A percentile compares a stretch with the other conserved stretches of the same genome.
Evolutionary conservation across 371 early-diverging fungal genomes (phyloP).

Genomic region (Mortierella sp.): DNA sequence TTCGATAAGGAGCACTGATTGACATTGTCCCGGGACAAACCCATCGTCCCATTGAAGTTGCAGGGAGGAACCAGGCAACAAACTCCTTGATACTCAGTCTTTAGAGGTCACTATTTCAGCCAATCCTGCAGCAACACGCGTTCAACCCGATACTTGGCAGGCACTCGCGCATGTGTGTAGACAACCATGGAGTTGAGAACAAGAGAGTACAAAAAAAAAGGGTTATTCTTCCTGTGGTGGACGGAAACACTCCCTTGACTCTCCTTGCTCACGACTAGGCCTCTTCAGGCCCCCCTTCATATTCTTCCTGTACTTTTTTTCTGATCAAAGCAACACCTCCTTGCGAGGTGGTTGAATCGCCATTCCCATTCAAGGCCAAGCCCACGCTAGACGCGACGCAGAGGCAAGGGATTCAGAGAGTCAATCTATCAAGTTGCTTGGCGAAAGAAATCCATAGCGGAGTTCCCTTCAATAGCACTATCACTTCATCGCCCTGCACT

Average conservation of each 20-base stretch:
- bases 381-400: not conserved
- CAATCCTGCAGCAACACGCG: too few species aligned
- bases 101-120: too few species aligned
- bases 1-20: too few species aligned
- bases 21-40: too few species aligned
- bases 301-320: not conserved
- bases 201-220: constrained; percentile 7
- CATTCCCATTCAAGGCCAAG: not conserved
- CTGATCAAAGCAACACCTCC: not conserved
- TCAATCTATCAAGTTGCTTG: not conserved
- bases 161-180: not conserved
- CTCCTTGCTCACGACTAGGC: constrained; percentile 7
- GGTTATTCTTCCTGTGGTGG: not conserved
- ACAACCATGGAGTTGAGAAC: not conserved
- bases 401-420: constrained; percentile 3
- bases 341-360: not conserved
- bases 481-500: not conserved
- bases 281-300: constrained; percentile 10
- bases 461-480: too few species aligned
- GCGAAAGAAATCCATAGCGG: not conserved
- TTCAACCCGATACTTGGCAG: not conserved
- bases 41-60: too few species aligned
- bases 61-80: too few species aligned
- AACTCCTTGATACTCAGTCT: too few species aligned
- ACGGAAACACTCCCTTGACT: constrained; percentile 2